Conservation (phyloP, 2,329 filamentous ascomycete genomes). For the Monilinia fructicola region DNA sequence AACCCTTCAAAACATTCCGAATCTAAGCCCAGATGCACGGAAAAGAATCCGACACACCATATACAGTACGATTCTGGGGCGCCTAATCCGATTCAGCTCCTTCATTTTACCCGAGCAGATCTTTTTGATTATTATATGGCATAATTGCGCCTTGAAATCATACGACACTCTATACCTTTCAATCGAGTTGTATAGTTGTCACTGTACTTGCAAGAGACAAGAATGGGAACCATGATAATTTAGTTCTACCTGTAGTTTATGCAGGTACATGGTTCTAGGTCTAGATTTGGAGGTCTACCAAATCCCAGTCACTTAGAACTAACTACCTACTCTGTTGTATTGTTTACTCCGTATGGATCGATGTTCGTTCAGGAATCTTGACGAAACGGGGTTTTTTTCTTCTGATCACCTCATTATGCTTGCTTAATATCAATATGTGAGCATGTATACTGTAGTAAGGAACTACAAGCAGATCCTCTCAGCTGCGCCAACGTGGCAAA, state of each 20-base stretch:
- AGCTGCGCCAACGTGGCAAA: background rate
- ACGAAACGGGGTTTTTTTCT: no score
- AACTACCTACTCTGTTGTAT: no score
- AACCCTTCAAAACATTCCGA: slow-evolving; percentile 1
- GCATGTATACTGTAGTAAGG: background rate
- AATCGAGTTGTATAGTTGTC: background rate
- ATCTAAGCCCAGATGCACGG: background rate
- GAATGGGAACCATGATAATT: background rate
- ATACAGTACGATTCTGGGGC: background rate
- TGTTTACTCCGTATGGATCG: slow-evolving; percentile 1
- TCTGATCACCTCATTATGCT: background rate
- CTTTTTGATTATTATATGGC: background rate
- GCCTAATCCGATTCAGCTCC: background rate
- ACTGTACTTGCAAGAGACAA: slow-evolving; percentile 4
- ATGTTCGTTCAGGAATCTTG: background rate
- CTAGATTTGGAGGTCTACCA: background rate
- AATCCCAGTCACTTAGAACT: background rate
- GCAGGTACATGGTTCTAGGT: slow-evolving; percentile 13
- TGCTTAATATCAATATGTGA: background rate
- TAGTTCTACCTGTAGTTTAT: background rate
- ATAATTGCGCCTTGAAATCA: background rate
- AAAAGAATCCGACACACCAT: slow-evolving; percentile 4
- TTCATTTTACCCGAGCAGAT: slow-evolving; percentile 9
- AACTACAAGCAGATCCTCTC: background rate
- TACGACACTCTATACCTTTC: background rate